Percentiles rank a stretch among this genome's conserved stretches.
Conservation (phyloP, 1,284 basidiomycete species). For the Schizophyllum amplum region DNA sequence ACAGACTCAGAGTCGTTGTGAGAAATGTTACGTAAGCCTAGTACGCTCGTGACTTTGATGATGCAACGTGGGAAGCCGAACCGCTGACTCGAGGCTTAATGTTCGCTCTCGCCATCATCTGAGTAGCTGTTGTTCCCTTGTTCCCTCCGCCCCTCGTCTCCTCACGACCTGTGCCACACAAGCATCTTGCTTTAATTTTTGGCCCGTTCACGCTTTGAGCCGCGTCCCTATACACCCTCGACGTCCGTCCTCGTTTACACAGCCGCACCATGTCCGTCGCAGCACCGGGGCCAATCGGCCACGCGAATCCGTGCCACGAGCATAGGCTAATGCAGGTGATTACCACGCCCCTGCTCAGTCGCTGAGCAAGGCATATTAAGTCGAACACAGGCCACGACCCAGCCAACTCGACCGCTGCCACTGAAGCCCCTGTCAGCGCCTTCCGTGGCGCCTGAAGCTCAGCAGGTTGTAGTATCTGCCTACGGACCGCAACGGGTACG, state of each 20-base stretch:
- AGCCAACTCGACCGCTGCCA: neutral
- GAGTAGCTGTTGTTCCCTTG: no score
- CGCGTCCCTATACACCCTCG: no score
- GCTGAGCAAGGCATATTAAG: neutral
- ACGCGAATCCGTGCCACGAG: neutral
- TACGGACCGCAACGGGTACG: neutral
- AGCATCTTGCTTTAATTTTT: no score
- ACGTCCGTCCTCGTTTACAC: no score
- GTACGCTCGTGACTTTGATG: neutral
- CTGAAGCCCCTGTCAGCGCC: neutral
- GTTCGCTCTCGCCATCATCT: neutral
- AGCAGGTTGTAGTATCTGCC: neutral
- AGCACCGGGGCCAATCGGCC: neutral
- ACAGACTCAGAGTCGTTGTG: neutral
- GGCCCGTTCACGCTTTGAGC: neutral
- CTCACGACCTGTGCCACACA: no score
- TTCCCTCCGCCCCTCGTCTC: no score
- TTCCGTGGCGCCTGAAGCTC: neutral
- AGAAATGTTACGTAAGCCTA: neutral
- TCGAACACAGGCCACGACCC: neutral
- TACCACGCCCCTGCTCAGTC: neutral
- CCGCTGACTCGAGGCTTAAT: neutral
- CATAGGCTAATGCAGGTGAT: neutral
- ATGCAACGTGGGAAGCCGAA: neutral
- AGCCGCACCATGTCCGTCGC: neutral